Base-by-base conservation (phyloP, 306 rosid genomes). In the Parietaria judaica region DNA sequence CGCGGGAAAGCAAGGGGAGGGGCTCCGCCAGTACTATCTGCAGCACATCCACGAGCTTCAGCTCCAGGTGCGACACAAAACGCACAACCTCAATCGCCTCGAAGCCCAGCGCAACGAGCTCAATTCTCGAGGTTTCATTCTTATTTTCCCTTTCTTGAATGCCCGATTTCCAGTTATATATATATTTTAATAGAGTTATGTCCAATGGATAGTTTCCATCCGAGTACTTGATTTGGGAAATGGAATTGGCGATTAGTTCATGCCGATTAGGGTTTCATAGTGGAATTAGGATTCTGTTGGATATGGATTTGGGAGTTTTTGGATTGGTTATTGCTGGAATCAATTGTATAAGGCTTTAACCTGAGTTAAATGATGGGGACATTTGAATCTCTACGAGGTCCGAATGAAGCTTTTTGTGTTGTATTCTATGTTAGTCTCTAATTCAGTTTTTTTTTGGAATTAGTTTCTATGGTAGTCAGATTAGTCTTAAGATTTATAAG, bases 61-160 rank as follows among this genome's bases (percentile, higher is more conserved):
- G 79, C 95, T 92, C 7, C 94, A 64, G 46, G 89, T 86, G 71
- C 99, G 97, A 54, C 96, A 82, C 64, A 94, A 94, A 69, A 82
- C 94, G 14, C 96, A 94, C 59, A 88, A 94, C 44, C 95, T 94
- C 54, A 94, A 94, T 74, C 95, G 99, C n/a, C 99, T 94, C 3
- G 95, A 94, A 77, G 99, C 99, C 59, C 99, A 88, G 80, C 81
- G 99, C 0, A 94, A 94, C 41, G 97, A 94, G 68, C 87, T 88
- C 58, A 94, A 94, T 79, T 88, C 97, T 34, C 62, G 85, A 61
- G 99, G 99, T 91, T 4, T 14, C 8, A 1, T 17, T 63, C 67
- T 43, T 8, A 52, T 44, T 14, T 41, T 41, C 45, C 45, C 45
- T 5, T 5, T 41, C 2, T 41, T 3, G 7, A 8, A 41, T 5